Evolutionary conservation across 306 rosid species (phyloP).

Genomic region (Bauhinia variegata): DNA sequence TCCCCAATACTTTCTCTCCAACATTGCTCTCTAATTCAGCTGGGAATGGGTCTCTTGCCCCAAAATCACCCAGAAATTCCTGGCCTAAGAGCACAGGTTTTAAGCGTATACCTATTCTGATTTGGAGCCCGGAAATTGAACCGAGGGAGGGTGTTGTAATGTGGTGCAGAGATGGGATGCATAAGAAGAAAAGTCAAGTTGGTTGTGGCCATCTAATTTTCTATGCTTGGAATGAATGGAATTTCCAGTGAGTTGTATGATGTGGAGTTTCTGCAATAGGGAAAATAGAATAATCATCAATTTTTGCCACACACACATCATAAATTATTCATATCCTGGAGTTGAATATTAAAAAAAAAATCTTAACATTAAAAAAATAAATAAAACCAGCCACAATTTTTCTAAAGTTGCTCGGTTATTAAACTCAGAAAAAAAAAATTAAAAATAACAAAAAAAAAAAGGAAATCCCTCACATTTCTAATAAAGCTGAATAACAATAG

Average conservation of each 20-base stretch:
- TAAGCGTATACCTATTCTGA: background rate
- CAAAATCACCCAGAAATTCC: constrained; percentile 72
- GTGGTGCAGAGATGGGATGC: background rate
- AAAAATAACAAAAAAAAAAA: no score
- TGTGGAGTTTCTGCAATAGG: background rate
- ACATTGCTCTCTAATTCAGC: constrained; percentile 78
- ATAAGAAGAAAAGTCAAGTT: constrained; percentile 11
- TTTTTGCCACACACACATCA: no score
- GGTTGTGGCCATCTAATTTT: constrained; percentile 31
- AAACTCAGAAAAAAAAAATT: no score
- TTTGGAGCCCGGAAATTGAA: background rate
- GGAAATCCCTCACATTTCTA: no score
- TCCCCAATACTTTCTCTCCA: constrained; percentile 81
- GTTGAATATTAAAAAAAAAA: no score
- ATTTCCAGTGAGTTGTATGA: background rate
- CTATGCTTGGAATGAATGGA: background rate
- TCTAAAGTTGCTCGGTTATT: no score
- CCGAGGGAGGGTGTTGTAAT: background rate
- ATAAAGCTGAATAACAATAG: no score
- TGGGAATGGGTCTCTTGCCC: constrained; percentile 90
- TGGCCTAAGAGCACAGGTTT: constrained; percentile 29
- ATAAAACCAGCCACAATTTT: no score
- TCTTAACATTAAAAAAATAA: no score
- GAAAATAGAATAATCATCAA: no score
- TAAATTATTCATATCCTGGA: no score